Evolutionary conservation across 2,329 filamentous ascomycete genomes (phyloP), one percentile per base, ranked within the genome.

Genomic region (Trichoderma sp.): DNA sequence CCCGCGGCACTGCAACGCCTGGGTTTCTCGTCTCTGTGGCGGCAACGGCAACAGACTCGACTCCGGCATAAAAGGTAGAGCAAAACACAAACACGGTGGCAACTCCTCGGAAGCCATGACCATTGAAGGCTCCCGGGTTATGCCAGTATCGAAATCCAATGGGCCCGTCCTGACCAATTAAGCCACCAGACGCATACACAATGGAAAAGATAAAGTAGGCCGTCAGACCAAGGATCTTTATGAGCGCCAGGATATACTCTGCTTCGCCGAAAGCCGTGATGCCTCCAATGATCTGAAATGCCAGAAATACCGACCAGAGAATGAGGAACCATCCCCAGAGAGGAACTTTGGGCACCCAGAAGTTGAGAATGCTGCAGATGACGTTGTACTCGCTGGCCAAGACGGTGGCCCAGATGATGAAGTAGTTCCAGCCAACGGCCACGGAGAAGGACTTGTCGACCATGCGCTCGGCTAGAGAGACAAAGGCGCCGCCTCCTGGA

Each of bases 201-300:
- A 92, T 90, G 59, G 89, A 86, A 73, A 93, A 92, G 71, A 93
- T 81, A 76, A 92, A 91, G 77, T 90, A 92, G 1, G 90, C 90
- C 2, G 90, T 80, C 1, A 93, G 80, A 1, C 90, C 89, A 3
- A 89, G 76, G 5, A 93, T 84, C 75, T 94, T 94, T 74, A 93
- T 79, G 17, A 90, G 83, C 0, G 90, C 89, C 67, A 93, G 85
- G 90, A 90, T 93, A 74, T 93, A 93, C 74, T 94, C 92, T 10
- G 90, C 87, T 75, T 94, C 91, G 15, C 91, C 91, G 75, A 93
- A 94, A 4, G 89, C 87, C 72, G 89, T 87, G 1, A 93, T 89
- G 1, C 90, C 90, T 1, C 90, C 90, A 1, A 93, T 80, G 37
- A 93, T 82, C 73, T 93, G 91, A 68, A 93, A 87, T 0, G 80